phyloP scores from a whole-genome alignment of 2,329 filamentous ascomycete species.

The Diaporthe amygdali region DNA sequence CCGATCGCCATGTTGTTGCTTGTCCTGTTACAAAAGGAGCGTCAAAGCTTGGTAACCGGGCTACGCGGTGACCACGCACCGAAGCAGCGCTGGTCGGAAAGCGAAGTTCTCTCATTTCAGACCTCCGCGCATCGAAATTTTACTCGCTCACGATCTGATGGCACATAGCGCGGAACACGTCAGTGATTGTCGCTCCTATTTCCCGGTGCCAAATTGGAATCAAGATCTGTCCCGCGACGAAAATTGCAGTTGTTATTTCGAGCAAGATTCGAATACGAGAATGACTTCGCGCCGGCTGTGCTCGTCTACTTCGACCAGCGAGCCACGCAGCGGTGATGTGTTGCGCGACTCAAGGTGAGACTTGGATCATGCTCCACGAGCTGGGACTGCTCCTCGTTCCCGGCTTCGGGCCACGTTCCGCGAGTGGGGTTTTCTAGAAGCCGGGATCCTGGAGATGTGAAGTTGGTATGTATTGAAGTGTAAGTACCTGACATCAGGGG shows the following conservation, averaged over 20 bases:
- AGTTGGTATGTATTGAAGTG: neutral
- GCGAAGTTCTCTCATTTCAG: neutral
- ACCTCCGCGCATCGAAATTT: neutral
- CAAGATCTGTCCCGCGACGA: neutral
- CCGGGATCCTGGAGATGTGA: neutral
- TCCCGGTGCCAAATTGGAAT: neutral
- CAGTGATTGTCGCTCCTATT: neutral
- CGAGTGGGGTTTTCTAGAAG: constrained; percentile 21
- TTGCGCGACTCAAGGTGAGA: constrained; percentile 4
- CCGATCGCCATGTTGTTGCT: neutral
- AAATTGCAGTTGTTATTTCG: neutral
- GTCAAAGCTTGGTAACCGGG: neutral
- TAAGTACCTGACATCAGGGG: constrained; percentile 11
- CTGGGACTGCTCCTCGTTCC: constrained; percentile 27
- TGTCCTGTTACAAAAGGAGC: constrained; percentile 1
- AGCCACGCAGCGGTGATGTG: neutral
- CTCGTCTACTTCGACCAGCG: neutral
- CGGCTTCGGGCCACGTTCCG: constrained; percentile 25
- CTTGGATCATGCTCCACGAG: constrained; percentile 17
- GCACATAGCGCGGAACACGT: neutral
- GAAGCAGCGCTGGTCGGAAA: neutral
- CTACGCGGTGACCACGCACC: neutral
- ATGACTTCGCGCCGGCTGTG: neutral
- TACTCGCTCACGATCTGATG: neutral
- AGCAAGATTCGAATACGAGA: constrained; percentile 7